Percentiles rank a stretch among this genome's conserved stretches.
These are phyloP conservation scores for Haematococcus lacustris DNA, from an alignment of 139 green algal species.

Conservation along the genomic window DNA sequence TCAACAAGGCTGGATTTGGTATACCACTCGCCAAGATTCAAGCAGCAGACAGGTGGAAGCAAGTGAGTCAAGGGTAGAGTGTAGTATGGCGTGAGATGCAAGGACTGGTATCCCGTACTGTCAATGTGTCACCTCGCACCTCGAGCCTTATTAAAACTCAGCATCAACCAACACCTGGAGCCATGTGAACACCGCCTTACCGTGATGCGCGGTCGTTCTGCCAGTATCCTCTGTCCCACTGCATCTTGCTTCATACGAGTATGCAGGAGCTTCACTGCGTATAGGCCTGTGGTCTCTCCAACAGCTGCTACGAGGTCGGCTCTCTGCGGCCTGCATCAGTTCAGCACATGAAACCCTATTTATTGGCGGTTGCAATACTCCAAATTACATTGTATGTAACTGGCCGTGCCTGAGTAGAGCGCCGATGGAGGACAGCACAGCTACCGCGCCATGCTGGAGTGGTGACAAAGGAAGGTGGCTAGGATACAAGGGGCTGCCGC, in stretches of 20 bases:
- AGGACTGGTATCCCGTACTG: no score
- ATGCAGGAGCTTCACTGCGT: slow-evolving; percentile 48
- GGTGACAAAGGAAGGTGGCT: slow-evolving; percentile 58
- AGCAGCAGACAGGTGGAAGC: no score
- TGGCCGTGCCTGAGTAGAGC: slow-evolving; percentile 42
- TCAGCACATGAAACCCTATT: background rate
- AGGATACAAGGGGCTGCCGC: no score
- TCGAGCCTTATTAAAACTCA: no score
- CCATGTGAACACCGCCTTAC: slow-evolving; percentile 20
- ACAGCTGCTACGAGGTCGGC: slow-evolving; percentile 80
- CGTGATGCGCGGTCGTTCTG: slow-evolving; percentile 67
- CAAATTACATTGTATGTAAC: background rate
- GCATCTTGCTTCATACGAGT: slow-evolving; percentile 61
- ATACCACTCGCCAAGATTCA: no score
- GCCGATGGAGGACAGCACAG: slow-evolving; percentile 43
- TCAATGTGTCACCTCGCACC: no score
- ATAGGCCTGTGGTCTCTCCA: slow-evolving; percentile 63
- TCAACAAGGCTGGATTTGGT: no score
- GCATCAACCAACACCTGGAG: no score
- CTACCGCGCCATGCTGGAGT: slow-evolving; percentile 59
- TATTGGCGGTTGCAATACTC: background rate
- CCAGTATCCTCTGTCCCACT: slow-evolving; percentile 58
- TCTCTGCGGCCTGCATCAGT: slow-evolving; percentile 37
- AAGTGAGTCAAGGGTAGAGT: no score
- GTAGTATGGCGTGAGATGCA: background rate